Evolutionary conservation across 768 basidiomycete species (phyloP), one percentile per base, ranked within the genome.

Genomic region (Leccinum variicolor): DNA sequence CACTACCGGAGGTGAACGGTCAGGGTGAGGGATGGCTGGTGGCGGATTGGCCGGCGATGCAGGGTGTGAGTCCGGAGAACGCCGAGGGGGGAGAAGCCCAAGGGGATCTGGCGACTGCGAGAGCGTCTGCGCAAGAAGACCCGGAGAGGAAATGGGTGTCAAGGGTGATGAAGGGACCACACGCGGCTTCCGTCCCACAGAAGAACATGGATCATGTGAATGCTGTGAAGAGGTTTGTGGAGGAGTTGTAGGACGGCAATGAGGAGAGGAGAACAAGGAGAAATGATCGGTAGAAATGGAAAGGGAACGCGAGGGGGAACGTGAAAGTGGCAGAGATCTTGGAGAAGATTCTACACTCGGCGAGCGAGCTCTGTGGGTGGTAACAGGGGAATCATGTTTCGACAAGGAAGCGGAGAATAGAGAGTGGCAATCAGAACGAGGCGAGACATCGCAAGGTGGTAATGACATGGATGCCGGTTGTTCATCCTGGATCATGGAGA

Each of bases 21-120:
- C 46, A n/a, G 10, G 51, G 15, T 7, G 52, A 43, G 21, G 33
- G 29, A 43, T 50, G 46, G 26, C 29, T 19, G 48, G 51, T 25
- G 60, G 57, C 39, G 25, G 52, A 17, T 59, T 21, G 23, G 53
- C 23, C 9, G 6, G 43, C 10, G 58, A 48, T 48, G 41, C 53
- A 45, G 25, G 39, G 43, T 7, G 25, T 39, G 63, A 48, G 4
- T 23, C 17, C 17, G 26, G 59, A 6, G 55, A 31, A 47, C 21
- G 56, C 48, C 21, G 56, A 43, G 59, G 46, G 13, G 65, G 47
- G 13, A 58, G n/a, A 15, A 65, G 53, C 36, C 41, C 66, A 9
- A 67, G 60, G 48, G 62, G 70, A 55, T 68, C 70, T 19, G 68
- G 64, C 33, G n/a, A n/a, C n/a, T n/a, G n/a, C n/a, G n/a, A n/a